Conservation (phyloP, 345 rosid species). For the Trapa incisa region DNA sequence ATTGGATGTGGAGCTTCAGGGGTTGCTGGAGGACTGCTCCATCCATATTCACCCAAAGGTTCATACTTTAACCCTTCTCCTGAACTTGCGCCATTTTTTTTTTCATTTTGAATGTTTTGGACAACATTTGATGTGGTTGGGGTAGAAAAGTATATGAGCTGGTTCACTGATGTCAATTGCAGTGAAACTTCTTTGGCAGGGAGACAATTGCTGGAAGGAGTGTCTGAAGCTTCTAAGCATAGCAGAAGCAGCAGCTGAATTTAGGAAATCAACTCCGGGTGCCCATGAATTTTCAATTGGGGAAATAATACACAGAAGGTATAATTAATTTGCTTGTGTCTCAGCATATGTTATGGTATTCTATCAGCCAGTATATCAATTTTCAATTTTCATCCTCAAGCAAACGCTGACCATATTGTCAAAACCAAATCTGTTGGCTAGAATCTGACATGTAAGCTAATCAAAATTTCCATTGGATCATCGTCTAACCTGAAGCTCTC, state of each 20-base stretch:
- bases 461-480: background rate
- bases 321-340: background rate
- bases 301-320: conserved; percentile 72
- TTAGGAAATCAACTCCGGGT: conserved; percentile 19
- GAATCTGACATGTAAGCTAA: background rate
- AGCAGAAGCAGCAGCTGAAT: conserved; percentile 44
- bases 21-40: conserved; percentile 86
- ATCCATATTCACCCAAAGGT: conserved; percentile 96
- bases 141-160: background rate
- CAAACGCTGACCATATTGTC: background rate
- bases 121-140: background rate
- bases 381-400: background rate
- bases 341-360: background rate
- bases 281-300: conserved; percentile 14
- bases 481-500: background rate
- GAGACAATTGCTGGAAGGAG: conserved; percentile 80
- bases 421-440: background rate
- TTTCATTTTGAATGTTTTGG: background rate
- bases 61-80: conserved; percentile 3
- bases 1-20: conserved; percentile 96
- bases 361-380: background rate
- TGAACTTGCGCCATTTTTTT: background rate
- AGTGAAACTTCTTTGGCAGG: conserved; percentile 83
- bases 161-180: conserved; percentile 8
- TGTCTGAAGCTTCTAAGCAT: conserved; percentile 49